These are phyloP conservation scores for Marasmius fiardii DNA, from an alignment of 1,284 basidiomycete genomes.

Conservation along the genomic window DNA sequence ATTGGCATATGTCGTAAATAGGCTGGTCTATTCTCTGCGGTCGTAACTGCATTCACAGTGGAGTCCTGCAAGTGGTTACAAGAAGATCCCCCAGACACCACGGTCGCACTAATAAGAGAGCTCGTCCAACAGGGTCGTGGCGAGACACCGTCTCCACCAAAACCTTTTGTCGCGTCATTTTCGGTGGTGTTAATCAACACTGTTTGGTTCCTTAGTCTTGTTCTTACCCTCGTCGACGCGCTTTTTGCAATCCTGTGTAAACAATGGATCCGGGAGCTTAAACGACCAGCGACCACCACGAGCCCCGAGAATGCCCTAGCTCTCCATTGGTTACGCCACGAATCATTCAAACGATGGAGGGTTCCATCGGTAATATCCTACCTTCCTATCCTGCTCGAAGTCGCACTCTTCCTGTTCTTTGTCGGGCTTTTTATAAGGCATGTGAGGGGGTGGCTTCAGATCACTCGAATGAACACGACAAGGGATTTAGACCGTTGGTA, in stretches of 20 bases:
- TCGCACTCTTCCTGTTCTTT: conserved; percentile 4
- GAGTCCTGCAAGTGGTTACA: background rate
- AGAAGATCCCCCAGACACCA: background rate
- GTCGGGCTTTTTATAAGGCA: background rate
- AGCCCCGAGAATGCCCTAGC: background rate
- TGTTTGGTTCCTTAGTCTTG: conserved; percentile 12
- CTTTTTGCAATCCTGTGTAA: conserved; percentile 8
- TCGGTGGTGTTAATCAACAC: conserved; percentile 3
- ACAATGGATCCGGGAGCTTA: conserved; percentile 11
- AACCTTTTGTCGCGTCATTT: background rate
- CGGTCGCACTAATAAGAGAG: background rate
- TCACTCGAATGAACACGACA: background rate
- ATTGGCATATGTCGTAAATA: background rate
- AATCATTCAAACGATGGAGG: conserved; percentile 1
- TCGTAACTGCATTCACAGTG: background rate
- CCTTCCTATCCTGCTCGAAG: conserved; percentile 8
- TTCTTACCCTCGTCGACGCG: conserved; percentile 1
- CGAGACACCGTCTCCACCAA: too few species aligned
- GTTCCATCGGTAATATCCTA: background rate
- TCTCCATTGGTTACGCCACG: conserved; percentile 7
- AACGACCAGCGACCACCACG: background rate
- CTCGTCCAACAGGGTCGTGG: background rate
- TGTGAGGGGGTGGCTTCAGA: background rate
- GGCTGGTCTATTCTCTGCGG: too few species aligned
- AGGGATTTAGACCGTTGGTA: too few species aligned